Percentiles rank a stretch among this genome's conserved stretches.
These are phyloP conservation scores for Penicillium fimorum DNA, from an alignment of 495 filamentous ascomycete species.

Conservation along the genomic window DNA sequence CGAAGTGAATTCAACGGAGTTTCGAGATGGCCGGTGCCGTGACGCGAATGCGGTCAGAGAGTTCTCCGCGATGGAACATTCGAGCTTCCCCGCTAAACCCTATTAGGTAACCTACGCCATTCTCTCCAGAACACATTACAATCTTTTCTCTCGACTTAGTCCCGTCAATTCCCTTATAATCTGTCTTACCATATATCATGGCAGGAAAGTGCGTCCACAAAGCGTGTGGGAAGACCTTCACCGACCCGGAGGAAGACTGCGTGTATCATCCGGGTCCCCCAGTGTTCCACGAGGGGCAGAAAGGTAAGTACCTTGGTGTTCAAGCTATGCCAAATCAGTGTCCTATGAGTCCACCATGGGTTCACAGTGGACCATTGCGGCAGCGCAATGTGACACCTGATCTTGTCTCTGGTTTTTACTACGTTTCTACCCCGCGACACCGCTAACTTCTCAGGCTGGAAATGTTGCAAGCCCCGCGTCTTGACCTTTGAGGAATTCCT, in stretches of 20 bases:
- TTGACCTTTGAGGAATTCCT: slow-evolving; percentile 99
- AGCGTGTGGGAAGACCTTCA: slow-evolving; percentile 86
- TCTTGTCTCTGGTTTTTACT: background rate
- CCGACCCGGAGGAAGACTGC: slow-evolving; percentile 80
- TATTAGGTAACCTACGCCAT: slow-evolving; percentile 25
- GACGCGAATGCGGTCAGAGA: slow-evolving; percentile 16
- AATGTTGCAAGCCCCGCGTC: slow-evolving; percentile 97
- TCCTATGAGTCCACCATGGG: background rate
- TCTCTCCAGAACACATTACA: slow-evolving; percentile 6
- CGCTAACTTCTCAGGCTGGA: slow-evolving; percentile 70
- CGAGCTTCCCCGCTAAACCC: slow-evolving; percentile 46
- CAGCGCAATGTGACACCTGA: background rate
- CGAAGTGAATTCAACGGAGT: background rate
- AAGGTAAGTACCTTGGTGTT: slow-evolving; percentile 67
- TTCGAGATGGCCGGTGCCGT: background rate
- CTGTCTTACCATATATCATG: slow-evolving; percentile 49
- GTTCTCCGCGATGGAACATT: slow-evolving; percentile 44
- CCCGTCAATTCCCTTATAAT: background rate
- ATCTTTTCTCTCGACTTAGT: slow-evolving; percentile 7
- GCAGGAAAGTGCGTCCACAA: slow-evolving; percentile 93
- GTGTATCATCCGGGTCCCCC: slow-evolving; percentile 91
- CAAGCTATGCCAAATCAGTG: slow-evolving; percentile 18
- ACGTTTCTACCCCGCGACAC: background rate
- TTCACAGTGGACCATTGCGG: background rate
- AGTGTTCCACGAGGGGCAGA: slow-evolving; percentile 97